Base-by-base conservation (phyloP, 129 eudicot genomes). In the sunflower (Helianthus annuus) region DNA sequence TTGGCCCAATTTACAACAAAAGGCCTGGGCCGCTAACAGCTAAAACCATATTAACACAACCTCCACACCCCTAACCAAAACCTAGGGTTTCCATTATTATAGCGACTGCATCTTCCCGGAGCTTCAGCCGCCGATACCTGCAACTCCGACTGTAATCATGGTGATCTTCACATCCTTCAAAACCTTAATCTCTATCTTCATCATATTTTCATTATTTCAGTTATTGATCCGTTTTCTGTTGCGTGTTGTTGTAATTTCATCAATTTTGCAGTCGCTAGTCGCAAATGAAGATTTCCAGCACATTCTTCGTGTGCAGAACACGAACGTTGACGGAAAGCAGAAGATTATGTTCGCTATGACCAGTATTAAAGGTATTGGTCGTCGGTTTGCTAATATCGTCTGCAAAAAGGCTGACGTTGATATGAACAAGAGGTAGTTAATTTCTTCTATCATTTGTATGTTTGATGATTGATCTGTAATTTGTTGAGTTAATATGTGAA, bases 221-320 rank as follows among this genome's bases (percentile, higher is more conserved):
- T 11, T 66, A 2, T 40, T 22, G n/a, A 40, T 13, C 4, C 22
- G 27, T 3, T 49, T 12, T 68, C 14, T 45, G 4, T 42, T 45
- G 32, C 61, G 51, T 29, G 58, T 7, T 76, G 24, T 44, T 45
- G 24, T 51, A 11, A 34, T 64, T 0, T 54, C 5, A 10, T 24
- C 4, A n/a, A 0, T 51, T 59, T 2, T 48, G 78, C 55, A 86
- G 91, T 81, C 91, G 66, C 58, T 86, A 49, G 91, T 86, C 3
- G 91, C 91, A 46, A 78, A 78, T 17, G 92, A 87, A 34, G 88
- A 87, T 11, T 87, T 87, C 29, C 92, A 87, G 66, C 92, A 87
- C 79, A 87, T 87, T 83, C 88, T 87, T 57, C 92, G 92, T 87
- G 78, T 87, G 2, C 85, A 83, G 74, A 87, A 87, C 83, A 86